These are phyloP conservation scores for Eucalyptus paniculata DNA, from an alignment of 345 rosid genomes.

Conservation along the genomic window DNA sequence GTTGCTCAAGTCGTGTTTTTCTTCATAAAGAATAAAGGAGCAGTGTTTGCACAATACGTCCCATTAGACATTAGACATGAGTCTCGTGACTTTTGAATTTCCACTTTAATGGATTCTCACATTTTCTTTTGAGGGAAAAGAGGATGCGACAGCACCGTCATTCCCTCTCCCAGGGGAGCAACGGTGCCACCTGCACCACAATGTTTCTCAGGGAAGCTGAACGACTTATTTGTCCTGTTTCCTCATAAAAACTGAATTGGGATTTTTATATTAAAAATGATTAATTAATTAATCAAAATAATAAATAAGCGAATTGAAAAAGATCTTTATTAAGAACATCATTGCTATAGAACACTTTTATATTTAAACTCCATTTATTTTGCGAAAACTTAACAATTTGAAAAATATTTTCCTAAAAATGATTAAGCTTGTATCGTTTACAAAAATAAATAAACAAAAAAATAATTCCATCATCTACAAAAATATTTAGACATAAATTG, in stretches of 20 bases:
- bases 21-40: neutral
- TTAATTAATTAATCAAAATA: neutral
- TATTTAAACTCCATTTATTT: neutral
- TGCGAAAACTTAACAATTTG: rapidly evolving
- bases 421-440: rapidly evolving
- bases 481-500: no score
- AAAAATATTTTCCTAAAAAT: no score
- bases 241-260: neutral
- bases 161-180: neutral
- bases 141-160: neutral
- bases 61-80: neutral
- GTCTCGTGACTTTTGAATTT: neutral
- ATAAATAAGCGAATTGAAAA: neutral
- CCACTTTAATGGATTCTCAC: neutral
- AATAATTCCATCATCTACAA: no score
- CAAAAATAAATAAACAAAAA: no score
- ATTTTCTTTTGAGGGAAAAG: neutral
- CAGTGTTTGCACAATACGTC: neutral
- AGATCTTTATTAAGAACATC: neutral
- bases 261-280: neutral
- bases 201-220: neutral
- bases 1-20: neutral
- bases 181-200: neutral
- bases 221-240: neutral
- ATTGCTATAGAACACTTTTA: no score